A percentile compares a stretch with the other conserved stretches of the same genome.
These are phyloP conservation scores for Glycine latifolia DNA, from an alignment of 306 rosid species.

Conservation along the genomic window DNA sequence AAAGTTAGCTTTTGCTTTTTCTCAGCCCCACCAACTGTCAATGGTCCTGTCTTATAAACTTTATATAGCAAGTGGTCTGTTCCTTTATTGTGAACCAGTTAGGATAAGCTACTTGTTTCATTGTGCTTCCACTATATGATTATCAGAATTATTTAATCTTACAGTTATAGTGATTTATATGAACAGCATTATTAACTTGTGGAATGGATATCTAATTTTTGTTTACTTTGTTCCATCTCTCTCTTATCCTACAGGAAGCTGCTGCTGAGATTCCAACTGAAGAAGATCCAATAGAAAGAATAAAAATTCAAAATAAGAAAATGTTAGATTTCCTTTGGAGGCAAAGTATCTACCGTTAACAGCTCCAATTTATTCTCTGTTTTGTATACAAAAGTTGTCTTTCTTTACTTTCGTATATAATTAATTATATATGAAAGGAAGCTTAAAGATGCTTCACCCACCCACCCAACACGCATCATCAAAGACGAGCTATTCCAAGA, in stretches of 20 bases:
- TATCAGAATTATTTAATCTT: neutral
- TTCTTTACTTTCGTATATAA: constrained; percentile 4
- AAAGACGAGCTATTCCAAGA: neutral
- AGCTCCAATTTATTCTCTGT: neutral
- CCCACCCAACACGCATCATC: neutral
- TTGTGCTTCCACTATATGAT: neutral
- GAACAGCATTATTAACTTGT: neutral
- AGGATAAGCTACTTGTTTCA: neutral
- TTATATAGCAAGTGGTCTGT: neutral
- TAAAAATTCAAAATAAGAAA: constrained; percentile 42
- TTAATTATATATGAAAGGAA: constrained; percentile 24
- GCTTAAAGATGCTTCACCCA: constrained; percentile 1
- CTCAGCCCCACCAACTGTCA: neutral
- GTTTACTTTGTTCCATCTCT: constrained; percentile 20
- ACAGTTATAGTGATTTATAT: neutral
- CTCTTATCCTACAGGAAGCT: constrained; percentile 56
- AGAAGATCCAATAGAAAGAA: constrained; percentile 49
- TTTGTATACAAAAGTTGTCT: constrained; percentile 7
- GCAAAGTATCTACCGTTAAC: constrained; percentile 1
- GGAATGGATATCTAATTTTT: neutral
- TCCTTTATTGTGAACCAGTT: neutral
- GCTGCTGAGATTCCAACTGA: constrained; percentile 47
- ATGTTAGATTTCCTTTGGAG: constrained; percentile 43
- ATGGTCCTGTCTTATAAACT: constrained; percentile 14
- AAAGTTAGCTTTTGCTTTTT: constrained; percentile 33